Conservation (phyloP, 2,329 filamentous ascomycete genomes). For the Diaporthe helianthi region DNA sequence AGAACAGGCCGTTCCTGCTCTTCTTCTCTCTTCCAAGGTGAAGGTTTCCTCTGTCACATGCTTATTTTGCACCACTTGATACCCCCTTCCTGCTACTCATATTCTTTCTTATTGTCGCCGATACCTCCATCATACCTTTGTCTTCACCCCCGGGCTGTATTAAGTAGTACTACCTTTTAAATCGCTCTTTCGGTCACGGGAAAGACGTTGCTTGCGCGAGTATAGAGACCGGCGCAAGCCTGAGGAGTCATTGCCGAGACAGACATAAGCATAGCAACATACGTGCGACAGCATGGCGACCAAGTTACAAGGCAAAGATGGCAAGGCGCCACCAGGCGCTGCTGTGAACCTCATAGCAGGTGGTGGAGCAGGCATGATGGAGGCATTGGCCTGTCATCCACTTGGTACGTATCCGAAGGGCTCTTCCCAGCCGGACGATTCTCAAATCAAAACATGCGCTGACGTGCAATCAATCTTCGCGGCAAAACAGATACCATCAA, state of each 20-base stretch:
- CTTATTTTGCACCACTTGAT: conserved; percentile 21
- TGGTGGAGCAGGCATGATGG: conserved; percentile 98
- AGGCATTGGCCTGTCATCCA: conserved; percentile 94
- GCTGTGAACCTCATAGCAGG: conserved; percentile 91
- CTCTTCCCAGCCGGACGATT: conserved; percentile 25
- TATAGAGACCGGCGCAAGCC: conserved; percentile 15
- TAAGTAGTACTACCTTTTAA: not conserved
- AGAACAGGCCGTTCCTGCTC: conserved; percentile 12
- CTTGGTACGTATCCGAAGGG: conserved; percentile 65
- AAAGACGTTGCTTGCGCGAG: not conserved
- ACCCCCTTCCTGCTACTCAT: conserved; percentile 18
- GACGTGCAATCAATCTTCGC: conserved; percentile 23
- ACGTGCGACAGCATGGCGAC: conserved; percentile 46
- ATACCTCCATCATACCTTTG: not conserved
- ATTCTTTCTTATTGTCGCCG: not conserved
- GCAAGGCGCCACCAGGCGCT: conserved; percentile 81
- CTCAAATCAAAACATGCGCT: conserved; percentile 37
- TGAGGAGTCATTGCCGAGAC: not conserved
- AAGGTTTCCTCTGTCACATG: conserved; percentile 17
- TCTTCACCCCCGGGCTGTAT: not conserved
- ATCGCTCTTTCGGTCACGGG: not conserved
- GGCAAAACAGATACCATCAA: conserved; percentile 82
- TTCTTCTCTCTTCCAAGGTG: not conserved
- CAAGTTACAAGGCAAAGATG: conserved; percentile 51
- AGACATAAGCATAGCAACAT: not conserved